phyloP scores from a whole-genome alignment of 2,329 filamentous ascomycete genomes.

The Neonectria faginata region DNA sequence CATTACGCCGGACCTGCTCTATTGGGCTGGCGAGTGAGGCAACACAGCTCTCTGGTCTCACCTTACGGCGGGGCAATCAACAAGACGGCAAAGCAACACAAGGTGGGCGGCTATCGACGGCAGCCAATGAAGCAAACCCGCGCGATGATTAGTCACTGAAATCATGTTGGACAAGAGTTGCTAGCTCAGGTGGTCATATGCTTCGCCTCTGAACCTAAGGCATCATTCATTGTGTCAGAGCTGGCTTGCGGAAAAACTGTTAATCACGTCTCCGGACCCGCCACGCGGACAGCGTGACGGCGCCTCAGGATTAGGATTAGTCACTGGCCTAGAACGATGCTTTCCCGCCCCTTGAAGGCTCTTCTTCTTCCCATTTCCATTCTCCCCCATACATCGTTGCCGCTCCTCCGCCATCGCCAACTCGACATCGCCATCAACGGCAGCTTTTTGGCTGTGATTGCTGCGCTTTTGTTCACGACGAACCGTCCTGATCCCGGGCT shows the following conservation, averaged over 20 bases:
- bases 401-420: constrained; percentile 35
- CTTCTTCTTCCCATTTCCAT: constrained; percentile 34
- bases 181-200: constrained; percentile 9
- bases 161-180: constrained; percentile 19
- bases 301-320: constrained; percentile 29
- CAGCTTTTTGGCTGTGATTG: constrained; percentile 18
- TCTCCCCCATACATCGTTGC: constrained; percentile 33
- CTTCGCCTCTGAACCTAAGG: not conserved
- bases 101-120: constrained; percentile 45
- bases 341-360: constrained; percentile 36
- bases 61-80: constrained; percentile 45
- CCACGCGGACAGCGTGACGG: not conserved
- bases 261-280: constrained; percentile 1
- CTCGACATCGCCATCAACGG: constrained; percentile 27
- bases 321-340: constrained; percentile 26
- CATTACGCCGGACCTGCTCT: constrained; percentile 52
- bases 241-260: constrained; percentile 30
- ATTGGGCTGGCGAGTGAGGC: constrained; percentile 42
- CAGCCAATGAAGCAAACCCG: constrained; percentile 43
- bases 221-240: constrained; percentile 3
- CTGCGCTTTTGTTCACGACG: not conserved
- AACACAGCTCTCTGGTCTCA: constrained; percentile 35
- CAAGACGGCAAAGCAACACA: constrained; percentile 19
- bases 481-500: not conserved
- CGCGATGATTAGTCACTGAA: constrained; percentile 41